Evolutionary conservation across 2,329 filamentous ascomycete genomes (phyloP).

Genomic region (Colletotrichum scovillei): DNA sequence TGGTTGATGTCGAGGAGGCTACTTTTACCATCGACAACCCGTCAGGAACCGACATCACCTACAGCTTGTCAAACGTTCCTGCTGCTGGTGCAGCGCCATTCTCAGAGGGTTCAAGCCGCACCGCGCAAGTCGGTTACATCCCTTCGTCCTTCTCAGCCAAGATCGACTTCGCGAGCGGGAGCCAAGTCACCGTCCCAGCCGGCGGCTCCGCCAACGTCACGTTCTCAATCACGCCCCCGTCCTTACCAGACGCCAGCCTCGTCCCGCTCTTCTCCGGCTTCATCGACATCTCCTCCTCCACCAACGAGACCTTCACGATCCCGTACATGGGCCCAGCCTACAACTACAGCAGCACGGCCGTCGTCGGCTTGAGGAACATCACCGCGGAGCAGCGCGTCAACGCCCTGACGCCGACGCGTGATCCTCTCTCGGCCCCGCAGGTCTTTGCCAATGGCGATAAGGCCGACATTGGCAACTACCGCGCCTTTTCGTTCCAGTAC

Average conservation of each 20-base stretch:
- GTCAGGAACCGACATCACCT: slow-evolving; percentile 59
- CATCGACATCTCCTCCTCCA: slow-evolving; percentile 50
- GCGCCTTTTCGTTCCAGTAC: slow-evolving; percentile 4
- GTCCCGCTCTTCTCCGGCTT: slow-evolving; percentile 56
- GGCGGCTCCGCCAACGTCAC: slow-evolving; percentile 55
- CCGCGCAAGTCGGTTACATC: not conserved
- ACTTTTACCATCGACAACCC: slow-evolving; percentile 67
- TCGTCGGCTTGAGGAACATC: slow-evolving; percentile 39
- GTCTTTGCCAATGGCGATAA: slow-evolving; percentile 14
- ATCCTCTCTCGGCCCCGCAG: slow-evolving; percentile 18
- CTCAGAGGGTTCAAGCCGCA: slow-evolving; percentile 37
- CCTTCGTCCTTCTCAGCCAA: slow-evolving; percentile 54
- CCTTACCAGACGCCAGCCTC: slow-evolving; percentile 45
- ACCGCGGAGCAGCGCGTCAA: not conserved
- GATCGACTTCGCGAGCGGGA: slow-evolving; percentile 51
- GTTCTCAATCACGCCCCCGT: slow-evolving; percentile 56
- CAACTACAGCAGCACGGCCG: slow-evolving; percentile 47
- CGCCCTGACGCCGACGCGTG: not conserved
- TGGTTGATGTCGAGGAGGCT: slow-evolving; percentile 65
- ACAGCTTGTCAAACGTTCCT: slow-evolving; percentile 61
- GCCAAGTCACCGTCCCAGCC: slow-evolving; percentile 53
- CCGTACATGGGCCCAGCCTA: slow-evolving; percentile 54
- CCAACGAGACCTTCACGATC: slow-evolving; percentile 45
- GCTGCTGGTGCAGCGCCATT: slow-evolving; percentile 66
- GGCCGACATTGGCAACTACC: slow-evolving; percentile 14